A percentile compares a stretch with the other conserved stretches of the same genome.
Conservation (phyloP, 345 rosid genomes). For the Arabis hirsuta region DNA sequence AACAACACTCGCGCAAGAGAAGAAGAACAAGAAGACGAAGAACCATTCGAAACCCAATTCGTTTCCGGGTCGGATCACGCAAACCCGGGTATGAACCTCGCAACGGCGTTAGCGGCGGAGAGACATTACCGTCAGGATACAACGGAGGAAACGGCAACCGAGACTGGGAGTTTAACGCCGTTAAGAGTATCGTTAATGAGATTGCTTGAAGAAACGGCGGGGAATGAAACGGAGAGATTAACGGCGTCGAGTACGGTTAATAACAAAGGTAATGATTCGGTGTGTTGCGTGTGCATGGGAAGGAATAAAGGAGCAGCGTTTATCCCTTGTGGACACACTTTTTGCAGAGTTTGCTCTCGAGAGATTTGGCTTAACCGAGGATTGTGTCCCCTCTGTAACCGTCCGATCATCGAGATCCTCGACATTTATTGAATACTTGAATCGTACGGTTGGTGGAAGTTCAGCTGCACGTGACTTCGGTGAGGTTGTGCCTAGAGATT, state of each 20-base stretch:
- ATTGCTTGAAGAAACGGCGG: constrained; percentile 60
- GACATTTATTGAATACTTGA: constrained; percentile 45
- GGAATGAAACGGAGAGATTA: constrained; percentile 34
- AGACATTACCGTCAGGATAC: constrained; percentile 51
- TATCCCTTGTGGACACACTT: constrained; percentile 82
- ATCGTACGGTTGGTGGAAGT: neutral
- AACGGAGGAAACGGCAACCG: neutral
- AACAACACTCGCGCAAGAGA: constrained; percentile 48
- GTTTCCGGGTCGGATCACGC: constrained; percentile 33
- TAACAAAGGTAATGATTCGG: constrained; percentile 42
- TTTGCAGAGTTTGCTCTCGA: constrained; percentile 73
- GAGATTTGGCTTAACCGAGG: constrained; percentile 74
- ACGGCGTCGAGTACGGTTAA: constrained; percentile 32
- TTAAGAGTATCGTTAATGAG: constrained; percentile 67
- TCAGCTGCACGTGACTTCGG: constrained; percentile 33
- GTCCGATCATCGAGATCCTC: constrained; percentile 66
- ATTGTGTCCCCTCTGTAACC: constrained; percentile 76
- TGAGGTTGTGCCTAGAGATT: constrained; percentile 38
- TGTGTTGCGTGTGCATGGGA: constrained; percentile 81
- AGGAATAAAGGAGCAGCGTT: constrained; percentile 72
- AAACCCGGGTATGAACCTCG: constrained; percentile 69
- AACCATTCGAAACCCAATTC: constrained; percentile 30
- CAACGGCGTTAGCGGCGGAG: constrained; percentile 86
- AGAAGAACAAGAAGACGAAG: neutral
- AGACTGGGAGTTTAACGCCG: constrained; percentile 46